Conservation (phyloP, 1,284 basidiomycete genomes). For the Agroathelia rolfsii region DNA sequence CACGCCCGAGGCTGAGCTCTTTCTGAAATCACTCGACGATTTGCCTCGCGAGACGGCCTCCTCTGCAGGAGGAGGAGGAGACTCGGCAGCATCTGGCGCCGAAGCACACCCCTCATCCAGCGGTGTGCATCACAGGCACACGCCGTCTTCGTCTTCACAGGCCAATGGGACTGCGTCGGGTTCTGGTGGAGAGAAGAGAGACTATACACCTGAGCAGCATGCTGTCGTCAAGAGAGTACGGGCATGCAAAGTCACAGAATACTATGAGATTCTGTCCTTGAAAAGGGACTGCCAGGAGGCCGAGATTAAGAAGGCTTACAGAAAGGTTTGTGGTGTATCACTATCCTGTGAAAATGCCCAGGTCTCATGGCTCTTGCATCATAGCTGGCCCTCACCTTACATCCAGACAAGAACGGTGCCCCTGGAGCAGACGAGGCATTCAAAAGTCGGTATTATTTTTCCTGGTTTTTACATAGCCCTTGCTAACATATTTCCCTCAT, state of each 20-base stretch:
- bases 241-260: slow-evolving; percentile 80
- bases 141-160: slow-evolving; percentile 20
- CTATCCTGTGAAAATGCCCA: slow-evolving; percentile 1
- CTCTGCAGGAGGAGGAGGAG: slow-evolving; percentile 19
- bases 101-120: slow-evolving; percentile 59
- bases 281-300: slow-evolving; percentile 81
- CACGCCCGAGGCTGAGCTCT: slow-evolving; percentile 67
- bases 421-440: slow-evolving; percentile 99
- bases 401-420: slow-evolving; percentile 97
- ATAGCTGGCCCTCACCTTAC: slow-evolving; percentile 84
- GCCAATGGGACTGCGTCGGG: slow-evolving; percentile 40
- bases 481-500: slow-evolving; percentile 10
- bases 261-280: slow-evolving; percentile 87
- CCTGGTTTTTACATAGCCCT: slow-evolving; percentile 3
- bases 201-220: slow-evolving; percentile 81
- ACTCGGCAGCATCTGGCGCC: slow-evolving; percentile 18
- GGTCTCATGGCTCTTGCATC: slow-evolving; percentile 5
- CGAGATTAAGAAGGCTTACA: slow-evolving; percentile 95
- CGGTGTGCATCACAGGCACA: slow-evolving; percentile 48
- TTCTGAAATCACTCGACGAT: slow-evolving; percentile 57
- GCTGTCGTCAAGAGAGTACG: slow-evolving; percentile 84
- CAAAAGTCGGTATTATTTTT: slow-evolving; percentile 61
- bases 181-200: slow-evolving; percentile 62
- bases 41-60: slow-evolving; percentile 26
- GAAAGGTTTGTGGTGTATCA: slow-evolving; percentile 78